phyloP scores from a whole-genome alignment of 768 basidiomycete species.

The Naganishia randhawae region DNA sequence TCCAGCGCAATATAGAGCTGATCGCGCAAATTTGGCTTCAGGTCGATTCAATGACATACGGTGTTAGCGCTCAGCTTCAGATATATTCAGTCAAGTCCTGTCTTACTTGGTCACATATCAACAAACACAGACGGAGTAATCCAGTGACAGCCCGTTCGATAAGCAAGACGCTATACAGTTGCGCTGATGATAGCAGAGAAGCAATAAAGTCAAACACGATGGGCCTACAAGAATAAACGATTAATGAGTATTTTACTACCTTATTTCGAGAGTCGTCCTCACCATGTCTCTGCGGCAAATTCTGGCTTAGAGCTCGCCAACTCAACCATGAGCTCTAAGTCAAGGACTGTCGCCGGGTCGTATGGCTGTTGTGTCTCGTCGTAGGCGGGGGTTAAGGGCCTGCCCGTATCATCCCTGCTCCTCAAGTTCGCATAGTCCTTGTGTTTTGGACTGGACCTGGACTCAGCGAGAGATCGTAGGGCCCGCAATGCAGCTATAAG shows the following conservation, averaged over 20 bases:
- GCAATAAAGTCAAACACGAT: slow-evolving; percentile 90
- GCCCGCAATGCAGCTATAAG: slow-evolving; percentile 79
- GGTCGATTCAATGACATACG: not conserved
- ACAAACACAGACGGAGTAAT: slow-evolving; percentile 74
- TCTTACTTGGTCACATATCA: slow-evolving; percentile 72
- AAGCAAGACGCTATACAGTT: slow-evolving; percentile 80
- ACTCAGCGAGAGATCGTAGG: slow-evolving; percentile 83
- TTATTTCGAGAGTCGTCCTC: slow-evolving; percentile 35
- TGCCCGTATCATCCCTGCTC: slow-evolving; percentile 35
- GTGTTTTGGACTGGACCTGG: slow-evolving; percentile 63
- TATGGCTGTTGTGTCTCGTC: slow-evolving; percentile 66
- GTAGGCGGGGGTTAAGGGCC: slow-evolving; percentile 31
- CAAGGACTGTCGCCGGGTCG: slow-evolving; percentile 90
- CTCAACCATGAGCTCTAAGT: slow-evolving; percentile 91
- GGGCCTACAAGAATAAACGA: slow-evolving; percentile 61
- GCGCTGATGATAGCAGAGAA: slow-evolving; percentile 67
- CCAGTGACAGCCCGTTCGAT: slow-evolving; percentile 92
- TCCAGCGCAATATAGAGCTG: slow-evolving; percentile 94
- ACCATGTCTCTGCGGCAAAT: slow-evolving; percentile 86
- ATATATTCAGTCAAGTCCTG: not conserved
- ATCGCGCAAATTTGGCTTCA: slow-evolving; percentile 74
- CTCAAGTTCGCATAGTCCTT: slow-evolving; percentile 50
- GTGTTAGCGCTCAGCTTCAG: not conserved
- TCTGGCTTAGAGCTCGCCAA: slow-evolving; percentile 71
- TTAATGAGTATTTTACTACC: not conserved